Conservation (phyloP, 352 stramenopile genomes). For the Globisporangium mamillatum region DNA sequence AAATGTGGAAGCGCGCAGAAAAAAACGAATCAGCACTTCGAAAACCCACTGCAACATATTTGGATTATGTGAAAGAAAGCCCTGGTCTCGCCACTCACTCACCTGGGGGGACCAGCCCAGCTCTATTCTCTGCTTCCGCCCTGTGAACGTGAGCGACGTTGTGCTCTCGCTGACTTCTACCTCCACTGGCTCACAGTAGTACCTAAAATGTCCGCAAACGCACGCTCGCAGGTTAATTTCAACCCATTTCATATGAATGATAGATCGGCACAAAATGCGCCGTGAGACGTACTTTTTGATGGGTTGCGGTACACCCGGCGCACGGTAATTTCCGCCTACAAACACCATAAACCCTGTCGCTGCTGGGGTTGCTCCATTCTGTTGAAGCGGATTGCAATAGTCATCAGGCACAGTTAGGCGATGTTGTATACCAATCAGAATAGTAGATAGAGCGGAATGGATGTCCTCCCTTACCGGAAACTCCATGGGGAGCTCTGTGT, state of each 20-base stretch:
- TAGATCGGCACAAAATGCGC: neutral
- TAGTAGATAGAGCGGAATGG: no score
- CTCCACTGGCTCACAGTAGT: conserved; percentile 75
- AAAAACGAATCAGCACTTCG: neutral
- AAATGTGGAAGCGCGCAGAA: neutral
- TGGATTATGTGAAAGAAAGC: neutral
- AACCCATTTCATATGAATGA: neutral
- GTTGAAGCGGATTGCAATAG: neutral
- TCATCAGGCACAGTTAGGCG: no score
- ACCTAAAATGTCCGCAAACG: conserved; percentile 22
- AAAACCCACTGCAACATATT: neutral
- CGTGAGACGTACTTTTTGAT: conserved; percentile 41
- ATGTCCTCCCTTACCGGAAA: conserved; percentile 48
- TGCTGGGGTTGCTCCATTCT: conserved; percentile 78
- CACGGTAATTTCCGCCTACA: conserved; percentile 41
- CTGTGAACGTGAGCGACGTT: conserved; percentile 49
- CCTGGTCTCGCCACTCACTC: neutral
- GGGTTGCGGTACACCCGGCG: conserved; percentile 34
- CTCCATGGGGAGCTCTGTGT: conserved; percentile 75
- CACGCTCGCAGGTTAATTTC: neutral
- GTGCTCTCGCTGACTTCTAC: conserved; percentile 45
- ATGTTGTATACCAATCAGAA: no score
- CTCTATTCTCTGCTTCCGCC: conserved; percentile 62
- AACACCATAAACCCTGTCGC: conserved; percentile 74
- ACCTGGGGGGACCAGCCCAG: conserved; percentile 83